A percentile compares a stretch with the other conserved stretches of the same genome.
These are phyloP conservation scores for Chenopodium suecicum DNA, from an alignment of 148 eudicot genomes.

Conservation along the genomic window DNA sequence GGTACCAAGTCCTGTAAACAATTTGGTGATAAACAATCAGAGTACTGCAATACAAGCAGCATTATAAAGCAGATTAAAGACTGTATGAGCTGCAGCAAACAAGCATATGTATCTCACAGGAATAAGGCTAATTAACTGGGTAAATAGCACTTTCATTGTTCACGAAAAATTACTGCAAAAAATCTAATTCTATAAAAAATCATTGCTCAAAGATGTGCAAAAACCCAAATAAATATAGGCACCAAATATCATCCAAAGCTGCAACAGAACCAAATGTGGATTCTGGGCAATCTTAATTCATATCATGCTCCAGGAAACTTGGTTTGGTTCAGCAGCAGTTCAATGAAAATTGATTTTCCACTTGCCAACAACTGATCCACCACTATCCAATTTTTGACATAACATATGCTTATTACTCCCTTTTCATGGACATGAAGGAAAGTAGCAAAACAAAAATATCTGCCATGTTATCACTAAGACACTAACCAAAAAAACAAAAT, in stretches of 20 bases:
- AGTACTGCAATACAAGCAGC: neutral
- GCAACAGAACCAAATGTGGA: neutral
- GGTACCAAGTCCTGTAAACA: constrained; percentile 77
- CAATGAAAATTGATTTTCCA: neutral
- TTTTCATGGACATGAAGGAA: neutral
- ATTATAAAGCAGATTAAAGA: neutral
- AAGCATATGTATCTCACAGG: neutral
- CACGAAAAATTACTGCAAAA: neutral
- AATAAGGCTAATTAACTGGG: neutral
- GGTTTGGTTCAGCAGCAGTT: neutral
- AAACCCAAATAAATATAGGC: neutral
- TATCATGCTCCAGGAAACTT: neutral
- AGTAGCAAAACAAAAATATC: neutral
- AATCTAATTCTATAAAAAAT: neutral
- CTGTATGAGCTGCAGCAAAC: neutral
- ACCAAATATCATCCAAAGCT: constrained; percentile 2
- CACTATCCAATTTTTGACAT: neutral
- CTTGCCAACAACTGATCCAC: neutral
- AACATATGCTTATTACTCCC: neutral
- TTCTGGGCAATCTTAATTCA: neutral
- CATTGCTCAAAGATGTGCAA: neutral
- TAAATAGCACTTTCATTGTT: neutral
- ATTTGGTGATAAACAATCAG: neutral
- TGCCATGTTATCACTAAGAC: neutral
- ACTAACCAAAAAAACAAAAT: neutral